Evolutionary conservation across 192 early-diverging fungal species (phyloP).

Genomic region (Dimargaris cristalligena): DNA sequence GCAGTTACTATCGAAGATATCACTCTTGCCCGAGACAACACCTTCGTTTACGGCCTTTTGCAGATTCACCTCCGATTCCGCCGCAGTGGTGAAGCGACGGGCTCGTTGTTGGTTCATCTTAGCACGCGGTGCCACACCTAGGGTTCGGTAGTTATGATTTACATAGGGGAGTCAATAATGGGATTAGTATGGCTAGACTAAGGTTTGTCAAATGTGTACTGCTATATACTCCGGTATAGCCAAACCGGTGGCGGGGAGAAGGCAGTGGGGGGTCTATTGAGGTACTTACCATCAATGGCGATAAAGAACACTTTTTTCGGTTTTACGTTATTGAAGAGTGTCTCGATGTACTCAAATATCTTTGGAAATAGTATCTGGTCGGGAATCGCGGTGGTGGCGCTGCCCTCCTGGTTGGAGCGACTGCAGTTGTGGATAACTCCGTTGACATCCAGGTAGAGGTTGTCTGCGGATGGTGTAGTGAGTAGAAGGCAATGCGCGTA

Average conservation of each 20-base stretch:
- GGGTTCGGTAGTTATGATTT: too few species aligned
- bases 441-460: slow-evolving; percentile 98
- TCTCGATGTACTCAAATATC: slow-evolving; percentile 95
- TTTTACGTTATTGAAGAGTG: slow-evolving; percentile 79
- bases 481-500: too few species aligned
- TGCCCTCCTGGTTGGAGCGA: slow-evolving; percentile 79
- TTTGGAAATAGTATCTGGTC: slow-evolving; percentile 5
- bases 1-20: slow-evolving; percentile 90
- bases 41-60: slow-evolving; percentile 40
- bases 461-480: slow-evolving; percentile 45
- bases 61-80: slow-evolving; percentile 37
- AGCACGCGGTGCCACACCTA: slow-evolving; percentile 90
- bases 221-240: too few species aligned
- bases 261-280: too few species aligned
- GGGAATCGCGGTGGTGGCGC: slow-evolving; percentile 24
- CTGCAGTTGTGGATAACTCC: slow-evolving; percentile 97
- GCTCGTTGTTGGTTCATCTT: slow-evolving; percentile 99
- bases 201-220: too few species aligned
- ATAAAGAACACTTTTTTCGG: slow-evolving; percentile 90
- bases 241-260: too few species aligned
- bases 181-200: too few species aligned
- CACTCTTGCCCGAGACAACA: slow-evolving; percentile 43
- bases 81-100: slow-evolving; percentile 87
- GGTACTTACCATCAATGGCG: slow-evolving; percentile 88
- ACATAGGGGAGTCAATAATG: too few species aligned